Base-by-base conservation (phyloP, 805 yeast genomes). In the Myxozyma nipponensis region DNA sequence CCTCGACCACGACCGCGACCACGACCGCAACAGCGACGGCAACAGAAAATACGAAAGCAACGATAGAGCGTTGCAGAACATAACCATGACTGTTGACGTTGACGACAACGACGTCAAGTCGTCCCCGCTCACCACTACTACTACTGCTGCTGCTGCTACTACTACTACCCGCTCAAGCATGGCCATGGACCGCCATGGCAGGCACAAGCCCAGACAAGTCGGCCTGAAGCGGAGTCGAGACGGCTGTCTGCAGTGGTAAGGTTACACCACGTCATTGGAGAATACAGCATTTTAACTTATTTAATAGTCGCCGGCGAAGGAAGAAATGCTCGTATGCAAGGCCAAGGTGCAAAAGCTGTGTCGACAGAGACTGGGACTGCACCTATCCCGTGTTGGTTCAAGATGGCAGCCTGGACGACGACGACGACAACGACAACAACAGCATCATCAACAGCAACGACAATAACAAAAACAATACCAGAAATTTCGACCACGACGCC, bases 221-320 rank as follows among this genome's bases (percentile, higher is more conserved):
- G 58, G 58, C 7, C 45, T 54, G 28, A 54, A 54, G 42, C 52
- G 58, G 22, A 47, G 42, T 23, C 49, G 58, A 4, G 35, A 30
- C 10, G 58, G 58, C 19, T 54, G 58, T 44, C 40, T 49, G 4
- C 58, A 54, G 25, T 54, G 58, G 58, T 54, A 22, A 0, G 47
- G 34, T 10, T 26, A n/a, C 22, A 15, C 7, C 19, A n/a, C 5
- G 6, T 6, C 7, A 28, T 9, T 28, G 13, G 13, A 28, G 32
- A 28, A 9, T 7, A 28, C 7, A 7, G 13, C 13, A 9, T 28
- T 28, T 7, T 28, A 9, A 13, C 13, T 28, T 7, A 28, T 13
- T 7, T 15, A 9, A 6, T 25, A 54, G 58, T 26, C 58, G 58
- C 4, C 52, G 42, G 24, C 50, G 58, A 6, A 23, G 58, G 17